Base-by-base conservation (phyloP, 768 basidiomycete species). In the Tulasnella sp. region DNA sequence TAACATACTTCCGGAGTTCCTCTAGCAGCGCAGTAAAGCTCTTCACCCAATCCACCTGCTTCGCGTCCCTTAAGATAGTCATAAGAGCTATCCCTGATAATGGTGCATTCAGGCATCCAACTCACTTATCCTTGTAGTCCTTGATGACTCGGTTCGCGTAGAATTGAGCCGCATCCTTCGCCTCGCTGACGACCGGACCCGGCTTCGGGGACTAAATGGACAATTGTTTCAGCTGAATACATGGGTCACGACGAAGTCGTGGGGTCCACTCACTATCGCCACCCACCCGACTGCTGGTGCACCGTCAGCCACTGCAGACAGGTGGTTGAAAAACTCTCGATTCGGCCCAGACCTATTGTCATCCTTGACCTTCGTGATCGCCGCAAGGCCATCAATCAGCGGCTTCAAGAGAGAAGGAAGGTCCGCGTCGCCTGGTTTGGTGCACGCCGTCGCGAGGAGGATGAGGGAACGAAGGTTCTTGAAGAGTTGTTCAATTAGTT, bases 121-220 rank as follows among this genome's bases (percentile, higher is more conserved):
- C 86, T 59, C 61, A 92, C 94, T 89, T 90, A 5, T 90, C 88
- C 70, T 91, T 98, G 77, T 79, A 90, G 63, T 93, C 90, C 70
- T 92, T 90, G 71, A 92, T 83, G 48, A 98, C 79, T 60, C 84
- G 82, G 71, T 96, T 90, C 1, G 83, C 84, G 69, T 91, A 98
- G 73, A 90, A 99, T 67, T 81, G 77, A 10, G 85, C 80, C 2
- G 87, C 80, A 24, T 97, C 92, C 71, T 87, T 93, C 70, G 86
- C 79, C 50, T 92, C 89, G 17, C 71, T 74, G n/a, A 97, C 75
- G 63, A 78, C 85, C 24, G 85, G 80, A 3, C 78, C 88, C 0
- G 94, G 94, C 68, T 87, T 90, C 5, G 82, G 78, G 73, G 89
- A 75, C 76, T 79, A 61, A 44, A 42, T 38, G 17, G 15, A 22